Conservation (phyloP, 108 stramenopile species). For the Ochromonas danica region DNA sequence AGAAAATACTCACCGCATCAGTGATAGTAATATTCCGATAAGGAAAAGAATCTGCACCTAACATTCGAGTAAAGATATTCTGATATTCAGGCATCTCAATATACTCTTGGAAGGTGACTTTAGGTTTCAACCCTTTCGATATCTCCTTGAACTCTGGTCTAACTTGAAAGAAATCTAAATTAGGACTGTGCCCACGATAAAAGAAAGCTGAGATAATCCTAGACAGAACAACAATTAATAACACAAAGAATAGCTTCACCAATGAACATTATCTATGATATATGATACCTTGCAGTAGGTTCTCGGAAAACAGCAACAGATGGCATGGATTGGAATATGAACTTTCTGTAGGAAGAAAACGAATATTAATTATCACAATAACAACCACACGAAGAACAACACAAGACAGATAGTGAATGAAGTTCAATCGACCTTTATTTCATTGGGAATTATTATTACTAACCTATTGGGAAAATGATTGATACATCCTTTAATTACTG, state of each 20-base stretch:
- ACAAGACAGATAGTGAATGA: too few relatives aligned
- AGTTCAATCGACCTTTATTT: not conserved
- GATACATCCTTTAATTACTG: constrained; percentile 35
- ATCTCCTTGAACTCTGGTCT: constrained; percentile 28
- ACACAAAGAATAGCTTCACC: too few relatives aligned
- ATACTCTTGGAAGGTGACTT: constrained; percentile 33
- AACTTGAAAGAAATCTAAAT: constrained; percentile 36
- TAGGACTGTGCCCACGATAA: constrained; percentile 30
- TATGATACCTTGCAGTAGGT: constrained; percentile 9
- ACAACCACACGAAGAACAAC: too few relatives aligned
- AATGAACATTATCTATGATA: too few relatives aligned
- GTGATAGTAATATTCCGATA: constrained; percentile 28
- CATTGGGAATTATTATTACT: not conserved
- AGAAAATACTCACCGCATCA: too few relatives aligned
- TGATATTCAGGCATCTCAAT: constrained; percentile 37
- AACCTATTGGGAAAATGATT: constrained; percentile 36
- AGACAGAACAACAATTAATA: not conserved
- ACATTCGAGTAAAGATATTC: constrained; percentile 36
- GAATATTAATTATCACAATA: not conserved
- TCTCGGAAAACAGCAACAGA: constrained; percentile 27
- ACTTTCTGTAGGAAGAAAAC: constrained; percentile 7
- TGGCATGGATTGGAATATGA: constrained; percentile 19
- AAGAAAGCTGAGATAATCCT: constrained; percentile 27
- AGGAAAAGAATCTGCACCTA: constrained; percentile 34
- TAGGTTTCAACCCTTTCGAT: not conserved